These are phyloP conservation scores for Ricinus communis DNA, from an alignment of 345 rosid genomes.

Conservation along the genomic window DNA sequence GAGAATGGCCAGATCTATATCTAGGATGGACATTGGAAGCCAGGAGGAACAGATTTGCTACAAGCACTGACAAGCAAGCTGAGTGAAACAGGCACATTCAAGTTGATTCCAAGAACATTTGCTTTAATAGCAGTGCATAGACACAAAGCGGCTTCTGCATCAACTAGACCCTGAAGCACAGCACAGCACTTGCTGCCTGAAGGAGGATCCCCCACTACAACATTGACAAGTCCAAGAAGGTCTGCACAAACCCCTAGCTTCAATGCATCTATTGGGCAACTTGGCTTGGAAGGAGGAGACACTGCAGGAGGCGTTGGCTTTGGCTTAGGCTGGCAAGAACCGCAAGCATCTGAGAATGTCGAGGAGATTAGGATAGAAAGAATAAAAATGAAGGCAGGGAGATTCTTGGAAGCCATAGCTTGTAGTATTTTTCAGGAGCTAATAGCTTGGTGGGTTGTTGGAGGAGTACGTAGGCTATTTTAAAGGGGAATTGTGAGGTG, in stretches of 20 bases:
- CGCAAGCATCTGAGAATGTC: slow-evolving; percentile 32
- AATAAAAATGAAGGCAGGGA: slow-evolving; percentile 24
- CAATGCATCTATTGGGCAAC: slow-evolving; percentile 47
- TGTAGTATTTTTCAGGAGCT: background rate
- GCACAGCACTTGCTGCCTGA: slow-evolving; percentile 48
- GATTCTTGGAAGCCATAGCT: slow-evolving; percentile 45
- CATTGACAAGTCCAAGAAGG: slow-evolving; percentile 43
- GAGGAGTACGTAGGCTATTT: background rate
- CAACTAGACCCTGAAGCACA: slow-evolving; percentile 41
- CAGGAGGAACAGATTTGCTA: slow-evolving; percentile 41
- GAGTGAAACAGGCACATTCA: slow-evolving; percentile 42
- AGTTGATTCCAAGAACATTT: slow-evolving; percentile 47
- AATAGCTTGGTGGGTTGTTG: background rate
- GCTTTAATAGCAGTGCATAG: slow-evolving; percentile 63
- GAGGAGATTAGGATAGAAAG: slow-evolving; percentile 38
- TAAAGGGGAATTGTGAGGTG: slow-evolving; percentile 45
- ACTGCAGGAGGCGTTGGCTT: too few relatives aligned
- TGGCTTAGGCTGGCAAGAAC: slow-evolving; percentile 24
- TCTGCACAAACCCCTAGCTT: slow-evolving; percentile 54
- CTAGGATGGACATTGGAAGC: slow-evolving; percentile 43
- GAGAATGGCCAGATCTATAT: background rate
- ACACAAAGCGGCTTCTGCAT: slow-evolving; percentile 57
- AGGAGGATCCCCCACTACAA: slow-evolving; percentile 36
- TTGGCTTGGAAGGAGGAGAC: background rate
- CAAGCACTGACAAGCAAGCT: slow-evolving; percentile 46